A percentile compares a stretch with the other conserved stretches of the same genome.
Conservation (phyloP, 768 basidiomycete genomes). For the Suillus lakei region DNA sequence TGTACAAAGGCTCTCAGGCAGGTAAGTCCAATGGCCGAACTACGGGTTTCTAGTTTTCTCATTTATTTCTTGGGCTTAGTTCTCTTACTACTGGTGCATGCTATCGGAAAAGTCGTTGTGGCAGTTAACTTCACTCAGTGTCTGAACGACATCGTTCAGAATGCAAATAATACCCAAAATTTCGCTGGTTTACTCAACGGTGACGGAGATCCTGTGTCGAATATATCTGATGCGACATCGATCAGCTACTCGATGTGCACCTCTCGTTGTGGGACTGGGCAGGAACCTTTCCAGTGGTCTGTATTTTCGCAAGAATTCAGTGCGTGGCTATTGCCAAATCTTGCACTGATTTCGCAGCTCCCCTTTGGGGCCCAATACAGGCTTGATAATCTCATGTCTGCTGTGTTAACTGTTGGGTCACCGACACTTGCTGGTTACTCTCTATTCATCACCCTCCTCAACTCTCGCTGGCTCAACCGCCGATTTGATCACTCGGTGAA, state of each 20-base stretch:
- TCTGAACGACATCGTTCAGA: constrained; percentile 14
- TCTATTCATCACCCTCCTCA: constrained; percentile 46
- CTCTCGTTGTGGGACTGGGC: constrained; percentile 13
- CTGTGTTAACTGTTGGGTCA: constrained; percentile 48
- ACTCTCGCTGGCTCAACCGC: constrained; percentile 46
- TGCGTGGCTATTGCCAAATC: constrained; percentile 53
- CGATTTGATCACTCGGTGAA: constrained; percentile 30
- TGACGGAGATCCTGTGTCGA: neutral
- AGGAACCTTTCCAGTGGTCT: constrained; percentile 25
- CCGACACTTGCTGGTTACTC: constrained; percentile 52
- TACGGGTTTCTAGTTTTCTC: neutral
- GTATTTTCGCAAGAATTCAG: constrained; percentile 41
- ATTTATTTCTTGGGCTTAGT: neutral
- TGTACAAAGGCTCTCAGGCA: neutral
- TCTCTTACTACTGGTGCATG: neutral
- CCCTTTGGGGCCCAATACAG: constrained; percentile 48
- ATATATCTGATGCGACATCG: constrained; percentile 10
- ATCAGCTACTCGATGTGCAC: constrained; percentile 16
- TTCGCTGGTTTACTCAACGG: constrained; percentile 8
- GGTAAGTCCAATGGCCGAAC: neutral
- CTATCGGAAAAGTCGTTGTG: neutral
- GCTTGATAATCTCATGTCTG: constrained; percentile 47
- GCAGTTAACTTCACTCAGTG: constrained; percentile 18
- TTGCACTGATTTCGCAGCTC: constrained; percentile 53
- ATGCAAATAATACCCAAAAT: neutral